phyloP scores from a whole-genome alignment of 768 basidiomycete genomes.

The Tricholoma furcatifolium region DNA sequence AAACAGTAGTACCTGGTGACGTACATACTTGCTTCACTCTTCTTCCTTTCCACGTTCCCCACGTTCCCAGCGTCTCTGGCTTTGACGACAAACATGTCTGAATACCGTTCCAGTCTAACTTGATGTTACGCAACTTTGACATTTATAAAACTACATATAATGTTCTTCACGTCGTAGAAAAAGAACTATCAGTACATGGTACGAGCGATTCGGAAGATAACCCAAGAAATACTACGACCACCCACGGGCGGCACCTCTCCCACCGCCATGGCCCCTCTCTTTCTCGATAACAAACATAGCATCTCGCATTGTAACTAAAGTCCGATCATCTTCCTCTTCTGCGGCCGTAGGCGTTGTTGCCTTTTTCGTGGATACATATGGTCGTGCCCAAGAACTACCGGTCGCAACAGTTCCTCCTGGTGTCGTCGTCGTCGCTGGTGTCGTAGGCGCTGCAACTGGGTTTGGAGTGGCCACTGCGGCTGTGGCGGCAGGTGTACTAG shows the following conservation, averaged over 20 bases:
- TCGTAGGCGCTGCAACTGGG: neutral
- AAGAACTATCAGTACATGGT: neutral
- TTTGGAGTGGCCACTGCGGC: constrained; percentile 14
- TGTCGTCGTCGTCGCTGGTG: constrained; percentile 21
- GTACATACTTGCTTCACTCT: too few species aligned
- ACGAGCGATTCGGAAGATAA: neutral
- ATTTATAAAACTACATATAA: too few species aligned
- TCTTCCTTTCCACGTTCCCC: too few species aligned
- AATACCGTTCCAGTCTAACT: too few species aligned
- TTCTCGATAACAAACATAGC: constrained; percentile 85
- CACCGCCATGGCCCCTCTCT: constrained; percentile 82
- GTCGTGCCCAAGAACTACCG: constrained; percentile 54
- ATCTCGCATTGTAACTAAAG: constrained; percentile 69
- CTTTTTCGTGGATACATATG: constrained; percentile 61
- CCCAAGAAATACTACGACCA: constrained; percentile 42
- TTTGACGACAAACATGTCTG: too few species aligned
- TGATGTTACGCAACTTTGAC: too few species aligned
- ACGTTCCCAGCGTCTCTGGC: too few species aligned
- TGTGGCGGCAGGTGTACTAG: constrained; percentile 14
- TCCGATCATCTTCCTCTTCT: constrained; percentile 58
- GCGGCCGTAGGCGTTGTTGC: constrained; percentile 23
- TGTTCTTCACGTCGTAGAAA: too few species aligned
- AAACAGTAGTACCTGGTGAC: neutral
- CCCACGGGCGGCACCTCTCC: constrained; percentile 70
- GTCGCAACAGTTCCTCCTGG: constrained; percentile 24